phyloP scores from a whole-genome alignment of 2,329 filamentous ascomycete genomes.

The Colletotrichum cereale region DNA sequence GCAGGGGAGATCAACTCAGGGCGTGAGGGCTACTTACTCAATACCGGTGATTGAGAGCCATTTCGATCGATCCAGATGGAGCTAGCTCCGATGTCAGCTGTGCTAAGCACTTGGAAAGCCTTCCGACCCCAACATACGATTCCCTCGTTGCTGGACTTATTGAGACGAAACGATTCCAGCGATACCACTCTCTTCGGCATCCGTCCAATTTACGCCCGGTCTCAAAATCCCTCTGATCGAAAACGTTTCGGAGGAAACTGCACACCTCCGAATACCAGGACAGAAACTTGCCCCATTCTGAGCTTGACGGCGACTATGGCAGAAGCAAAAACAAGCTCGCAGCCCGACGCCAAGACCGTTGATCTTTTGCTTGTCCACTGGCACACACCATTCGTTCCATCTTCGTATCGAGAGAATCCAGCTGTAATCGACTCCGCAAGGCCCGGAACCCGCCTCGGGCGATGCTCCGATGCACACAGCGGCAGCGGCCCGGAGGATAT shows the following conservation, averaged over 20 bases:
- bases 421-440: neutral
- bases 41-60: too few species aligned
- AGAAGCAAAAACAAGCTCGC: neutral
- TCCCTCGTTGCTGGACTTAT: neutral
- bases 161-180: neutral
- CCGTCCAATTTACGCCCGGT: neutral
- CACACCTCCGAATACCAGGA: neutral
- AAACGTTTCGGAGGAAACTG: constrained; percentile 14
- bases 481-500: constrained; percentile 35
- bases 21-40: neutral
- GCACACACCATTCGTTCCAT: neutral
- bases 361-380: neutral
- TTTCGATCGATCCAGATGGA: neutral
- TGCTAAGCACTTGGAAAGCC: neutral
- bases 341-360: neutral
- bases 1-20: neutral
- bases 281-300: neutral
- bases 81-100: neutral
- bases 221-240: neutral
- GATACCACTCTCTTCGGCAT: neutral
- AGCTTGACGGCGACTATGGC: neutral
- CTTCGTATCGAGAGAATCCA: neutral
- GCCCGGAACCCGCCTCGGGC: constrained; percentile 23
- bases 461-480: constrained; percentile 23
- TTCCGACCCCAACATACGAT: neutral